Evolutionary conservation across 176 grass and related monocot genomes (phyloP).

Genomic region (Paspalum notatum): DNA sequence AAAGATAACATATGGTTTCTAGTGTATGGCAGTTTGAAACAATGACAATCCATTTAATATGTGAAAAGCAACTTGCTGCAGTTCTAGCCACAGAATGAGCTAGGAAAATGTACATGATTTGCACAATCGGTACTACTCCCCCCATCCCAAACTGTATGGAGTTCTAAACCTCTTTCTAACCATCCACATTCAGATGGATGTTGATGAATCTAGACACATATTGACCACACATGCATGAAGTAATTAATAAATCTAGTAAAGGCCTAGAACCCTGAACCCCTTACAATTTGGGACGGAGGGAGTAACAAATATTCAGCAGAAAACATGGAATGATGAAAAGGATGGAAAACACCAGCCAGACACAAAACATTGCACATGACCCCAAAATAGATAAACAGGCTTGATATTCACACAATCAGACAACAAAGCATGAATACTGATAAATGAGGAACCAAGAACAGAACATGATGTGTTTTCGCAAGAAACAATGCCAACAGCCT

Average conservation of each 20-base stretch:
- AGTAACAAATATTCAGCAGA: constrained; percentile 11
- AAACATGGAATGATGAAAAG: neutral
- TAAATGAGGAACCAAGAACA: neutral
- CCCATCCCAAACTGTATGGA: too few relatives aligned
- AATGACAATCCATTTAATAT: neutral
- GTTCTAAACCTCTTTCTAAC: too few relatives aligned
- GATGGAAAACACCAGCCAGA: neutral
- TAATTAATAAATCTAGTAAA: too few relatives aligned
- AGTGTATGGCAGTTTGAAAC: constrained; percentile 25
- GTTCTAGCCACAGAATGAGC: constrained; percentile 1
- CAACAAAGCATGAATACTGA: neutral
- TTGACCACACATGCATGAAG: too few relatives aligned
- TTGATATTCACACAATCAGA: neutral
- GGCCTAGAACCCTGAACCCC: too few relatives aligned
- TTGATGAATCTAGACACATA: too few relatives aligned
- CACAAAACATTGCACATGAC: neutral
- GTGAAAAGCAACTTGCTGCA: neutral
- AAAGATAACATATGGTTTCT: too few relatives aligned
- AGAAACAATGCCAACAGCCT: neutral
- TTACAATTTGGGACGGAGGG: too few relatives aligned
- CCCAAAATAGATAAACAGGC: too few relatives aligned
- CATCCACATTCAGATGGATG: too few relatives aligned
- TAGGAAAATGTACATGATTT: neutral
- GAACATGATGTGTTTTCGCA: neutral
- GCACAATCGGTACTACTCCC: too few relatives aligned